These are phyloP conservation scores for Nemania serpens DNA, from an alignment of 2,329 filamentous ascomycete species.

Conservation along the genomic window DNA sequence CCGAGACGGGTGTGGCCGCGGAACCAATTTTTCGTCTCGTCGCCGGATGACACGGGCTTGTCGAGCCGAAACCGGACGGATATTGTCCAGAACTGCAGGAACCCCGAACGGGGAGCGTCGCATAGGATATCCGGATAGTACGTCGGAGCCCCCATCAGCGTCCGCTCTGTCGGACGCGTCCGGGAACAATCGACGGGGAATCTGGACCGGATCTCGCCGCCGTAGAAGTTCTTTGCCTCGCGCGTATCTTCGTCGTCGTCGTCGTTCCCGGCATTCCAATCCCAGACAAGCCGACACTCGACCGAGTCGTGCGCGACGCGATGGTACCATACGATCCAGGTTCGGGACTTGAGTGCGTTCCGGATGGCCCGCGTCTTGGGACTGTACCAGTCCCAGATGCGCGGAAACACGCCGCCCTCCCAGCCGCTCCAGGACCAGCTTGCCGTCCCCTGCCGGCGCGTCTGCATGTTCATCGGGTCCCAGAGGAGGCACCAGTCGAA, in stretches of 20 bases:
- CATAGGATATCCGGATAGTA: slow-evolving; percentile 16
- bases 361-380: not conserved
- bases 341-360: slow-evolving; percentile 1
- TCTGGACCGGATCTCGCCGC: not conserved
- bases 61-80: slow-evolving; percentile 7
- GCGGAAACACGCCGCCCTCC: slow-evolving; percentile 12
- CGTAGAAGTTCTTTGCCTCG: slow-evolving; percentile 12
- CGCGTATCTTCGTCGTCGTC: not conserved
- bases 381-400: slow-evolving; percentile 17
- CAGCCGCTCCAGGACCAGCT: slow-evolving; percentile 18
- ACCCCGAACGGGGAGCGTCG: slow-evolving; percentile 1
- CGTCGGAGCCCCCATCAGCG: not conserved
- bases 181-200: slow-evolving; percentile 11
- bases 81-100: slow-evolving; percentile 15
- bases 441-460: not conserved
- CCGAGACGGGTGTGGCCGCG: slow-evolving; percentile 1
- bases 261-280: not conserved
- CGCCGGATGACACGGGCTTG: not conserved
- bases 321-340: slow-evolving; percentile 20
- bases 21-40: not conserved
- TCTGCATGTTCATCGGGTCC: slow-evolving; percentile 9
- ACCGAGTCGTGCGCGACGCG: slow-evolving; percentile 9
- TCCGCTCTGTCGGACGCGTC: slow-evolving; percentile 8
- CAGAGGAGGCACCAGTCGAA: slow-evolving; percentile 21
- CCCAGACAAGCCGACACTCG: slow-evolving; percentile 5